Percentiles rank a stretch among this genome's conserved stretches.
phyloP scores from a whole-genome alignment of 768 basidiomycete species.

The Trametes cubensis region DNA sequence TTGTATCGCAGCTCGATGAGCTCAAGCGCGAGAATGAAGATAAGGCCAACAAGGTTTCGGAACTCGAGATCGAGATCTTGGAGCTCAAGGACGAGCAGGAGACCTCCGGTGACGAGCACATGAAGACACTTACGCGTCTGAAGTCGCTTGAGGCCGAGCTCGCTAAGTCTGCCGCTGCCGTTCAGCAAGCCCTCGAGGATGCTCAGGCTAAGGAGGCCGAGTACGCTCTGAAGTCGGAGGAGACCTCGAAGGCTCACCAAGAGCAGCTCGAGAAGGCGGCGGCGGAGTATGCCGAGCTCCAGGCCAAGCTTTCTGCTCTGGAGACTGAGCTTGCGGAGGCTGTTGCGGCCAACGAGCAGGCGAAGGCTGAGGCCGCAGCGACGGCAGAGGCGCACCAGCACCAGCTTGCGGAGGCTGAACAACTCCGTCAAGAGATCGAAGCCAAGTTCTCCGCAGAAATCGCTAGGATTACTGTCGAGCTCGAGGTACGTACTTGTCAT shows the following conservation, averaged over 20 bases:
- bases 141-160: conserved; percentile 58
- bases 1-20: conserved; percentile 52
- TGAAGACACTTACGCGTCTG: conserved; percentile 47
- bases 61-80: conserved; percentile 79
- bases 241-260: conserved; percentile 46
- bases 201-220: conserved; percentile 52
- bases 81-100: conserved; percentile 77
- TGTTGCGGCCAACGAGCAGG: conserved; percentile 50
- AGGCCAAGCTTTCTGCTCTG: conserved; percentile 48
- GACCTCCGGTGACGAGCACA: conserved; percentile 59
- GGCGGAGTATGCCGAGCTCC: conserved; percentile 41
- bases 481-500: conserved; percentile 52
- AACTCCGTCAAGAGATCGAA: conserved; percentile 50
- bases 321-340: conserved; percentile 50
- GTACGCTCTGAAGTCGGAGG: conserved; percentile 42
- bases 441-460: conserved; percentile 59
- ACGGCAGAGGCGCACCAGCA: conserved; percentile 50
- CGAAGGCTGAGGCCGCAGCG: conserved; percentile 46
- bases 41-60: conserved; percentile 68
- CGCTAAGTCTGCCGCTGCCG: conserved; percentile 47
- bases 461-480: conserved; percentile 56
- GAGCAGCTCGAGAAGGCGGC: conserved; percentile 45
- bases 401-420: conserved; percentile 56
- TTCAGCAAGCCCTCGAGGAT: conserved; percentile 51
- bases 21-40: conserved; percentile 73